Evolutionary conservation across 768 basidiomycete species (phyloP).

Genomic region (Pleurotus pulmonarius): DNA sequence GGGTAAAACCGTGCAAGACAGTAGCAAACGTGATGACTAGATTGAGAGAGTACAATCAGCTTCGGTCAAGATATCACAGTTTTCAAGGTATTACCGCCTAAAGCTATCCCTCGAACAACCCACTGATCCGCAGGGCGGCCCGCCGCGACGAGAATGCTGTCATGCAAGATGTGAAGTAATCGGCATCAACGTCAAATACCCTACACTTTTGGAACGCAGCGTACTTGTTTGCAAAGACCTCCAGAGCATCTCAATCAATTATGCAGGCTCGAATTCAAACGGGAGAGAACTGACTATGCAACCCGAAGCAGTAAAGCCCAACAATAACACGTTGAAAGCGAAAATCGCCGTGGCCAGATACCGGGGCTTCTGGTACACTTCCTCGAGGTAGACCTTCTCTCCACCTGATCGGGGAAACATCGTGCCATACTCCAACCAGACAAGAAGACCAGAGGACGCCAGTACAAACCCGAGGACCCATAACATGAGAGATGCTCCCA

Average conservation of each 20-base stretch:
- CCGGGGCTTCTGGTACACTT: conserved; percentile 42
- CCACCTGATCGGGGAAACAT: conserved; percentile 63
- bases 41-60: neutral
- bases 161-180: neutral
- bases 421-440: conserved; percentile 62
- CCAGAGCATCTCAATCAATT: neutral
- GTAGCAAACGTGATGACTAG: conserved; percentile 49
- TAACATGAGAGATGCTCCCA: conserved; percentile 63
- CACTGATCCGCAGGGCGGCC: conserved; percentile 36
- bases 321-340: conserved; percentile 41
- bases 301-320: conserved; percentile 31
- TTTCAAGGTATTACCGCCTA: conserved; percentile 37
- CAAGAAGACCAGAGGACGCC: conserved; percentile 56
- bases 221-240: conserved; percentile 30
- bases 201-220: neutral
- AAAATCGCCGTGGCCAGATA: conserved; percentile 47
- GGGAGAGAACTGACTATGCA: conserved; percentile 37
- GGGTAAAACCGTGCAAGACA: conserved; percentile 48
- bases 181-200: no score
- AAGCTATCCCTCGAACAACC: conserved; percentile 55
- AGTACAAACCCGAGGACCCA: conserved; percentile 61
- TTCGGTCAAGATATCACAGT: neutral
- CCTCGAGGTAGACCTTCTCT: conserved; percentile 62
- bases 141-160: conserved; percentile 46
- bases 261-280: conserved; percentile 15